Percentiles rank a stretch among this genome's conserved stretches.
phyloP scores from a whole-genome alignment of 257 asterid genomes.

The Plantago ovata region DNA sequence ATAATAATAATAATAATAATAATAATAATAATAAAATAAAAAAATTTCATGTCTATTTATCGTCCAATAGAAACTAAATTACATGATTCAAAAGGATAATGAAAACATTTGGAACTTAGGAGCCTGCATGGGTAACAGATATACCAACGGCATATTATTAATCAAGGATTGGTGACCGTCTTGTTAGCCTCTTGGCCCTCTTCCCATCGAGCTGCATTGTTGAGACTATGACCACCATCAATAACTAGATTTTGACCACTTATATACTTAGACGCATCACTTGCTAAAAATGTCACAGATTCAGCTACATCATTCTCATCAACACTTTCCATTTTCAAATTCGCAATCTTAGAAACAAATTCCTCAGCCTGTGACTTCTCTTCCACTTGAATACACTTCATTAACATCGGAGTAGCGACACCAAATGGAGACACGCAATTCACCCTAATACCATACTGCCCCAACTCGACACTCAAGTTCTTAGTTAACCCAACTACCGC shows the following conservation, averaged over 20 bases:
- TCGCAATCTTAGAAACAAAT: neutral
- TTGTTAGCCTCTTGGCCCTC: neutral
- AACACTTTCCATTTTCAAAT: neutral
- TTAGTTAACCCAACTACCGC: neutral
- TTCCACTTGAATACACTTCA: neutral
- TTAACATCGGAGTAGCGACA: neutral
- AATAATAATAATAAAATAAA: too few relatives aligned
- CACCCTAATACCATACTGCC: neutral
- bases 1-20: too few relatives aligned
- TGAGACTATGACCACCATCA: neutral
- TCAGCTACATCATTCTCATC: neutral
- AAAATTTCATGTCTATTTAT: too few relatives aligned
- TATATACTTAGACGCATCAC: neutral
- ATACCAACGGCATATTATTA: too few relatives aligned
- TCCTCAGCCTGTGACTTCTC: neutral
- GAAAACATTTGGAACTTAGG: too few relatives aligned
- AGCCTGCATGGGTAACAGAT: too few relatives aligned
- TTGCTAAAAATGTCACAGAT: neutral
- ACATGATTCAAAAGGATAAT: too few relatives aligned
- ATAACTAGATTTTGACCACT: neutral
- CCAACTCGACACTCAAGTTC: constrained; percentile 1
- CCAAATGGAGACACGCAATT: neutral
- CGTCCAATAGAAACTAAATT: too few relatives aligned
- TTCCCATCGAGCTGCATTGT: neutral
- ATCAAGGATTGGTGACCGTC: too few relatives aligned